Percentiles rank a stretch among this genome's conserved stretches.
These are phyloP conservation scores for Wallacemonas rigidus DNA, from an alignment of 208 protist genomes.

Conservation along the genomic window DNA sequence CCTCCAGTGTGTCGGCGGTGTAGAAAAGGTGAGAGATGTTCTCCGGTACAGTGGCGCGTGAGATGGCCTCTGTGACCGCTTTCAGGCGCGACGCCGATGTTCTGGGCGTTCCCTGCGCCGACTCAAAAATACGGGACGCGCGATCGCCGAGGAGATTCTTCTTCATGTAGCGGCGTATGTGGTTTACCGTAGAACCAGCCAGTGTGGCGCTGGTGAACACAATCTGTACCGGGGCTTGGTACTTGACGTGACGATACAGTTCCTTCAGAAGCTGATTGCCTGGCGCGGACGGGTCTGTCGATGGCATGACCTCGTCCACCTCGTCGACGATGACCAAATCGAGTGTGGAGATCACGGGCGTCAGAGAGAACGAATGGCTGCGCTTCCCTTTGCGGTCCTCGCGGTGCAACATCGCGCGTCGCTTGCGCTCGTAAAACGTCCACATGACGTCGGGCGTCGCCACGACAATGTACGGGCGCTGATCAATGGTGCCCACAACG, in stretches of 20 bases:
- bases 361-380: slow-evolving; percentile 66
- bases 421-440: slow-evolving; percentile 63
- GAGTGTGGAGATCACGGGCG: slow-evolving; percentile 70
- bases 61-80: slow-evolving; percentile 40
- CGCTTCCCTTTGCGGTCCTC: slow-evolving; percentile 42
- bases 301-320: slow-evolving; percentile 85
- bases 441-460: slow-evolving; percentile 80
- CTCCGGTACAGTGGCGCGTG: slow-evolving; percentile 59
- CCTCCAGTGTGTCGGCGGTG: slow-evolving; percentile 72
- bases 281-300: slow-evolving; percentile 52
- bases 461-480: slow-evolving; percentile 83
- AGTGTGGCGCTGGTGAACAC: slow-evolving; percentile 90
- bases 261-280: slow-evolving; percentile 86
- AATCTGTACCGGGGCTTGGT: slow-evolving; percentile 85
- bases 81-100: slow-evolving; percentile 11
- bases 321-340: slow-evolving; percentile 89
- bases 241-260: slow-evolving; percentile 83
- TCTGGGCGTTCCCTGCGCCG: slow-evolving; percentile 1
- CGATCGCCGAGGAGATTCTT: slow-evolving; percentile 78
- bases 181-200: slow-evolving; percentile 81
- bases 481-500: slow-evolving; percentile 55
- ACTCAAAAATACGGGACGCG: slow-evolving; percentile 77
- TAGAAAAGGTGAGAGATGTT: slow-evolving; percentile 80
- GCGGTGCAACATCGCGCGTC: slow-evolving; percentile 44
- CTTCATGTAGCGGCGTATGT: slow-evolving; percentile 89